Conservation (phyloP, 495 filamentous ascomycete genomes). For the Aspergillus baeticus region DNA sequence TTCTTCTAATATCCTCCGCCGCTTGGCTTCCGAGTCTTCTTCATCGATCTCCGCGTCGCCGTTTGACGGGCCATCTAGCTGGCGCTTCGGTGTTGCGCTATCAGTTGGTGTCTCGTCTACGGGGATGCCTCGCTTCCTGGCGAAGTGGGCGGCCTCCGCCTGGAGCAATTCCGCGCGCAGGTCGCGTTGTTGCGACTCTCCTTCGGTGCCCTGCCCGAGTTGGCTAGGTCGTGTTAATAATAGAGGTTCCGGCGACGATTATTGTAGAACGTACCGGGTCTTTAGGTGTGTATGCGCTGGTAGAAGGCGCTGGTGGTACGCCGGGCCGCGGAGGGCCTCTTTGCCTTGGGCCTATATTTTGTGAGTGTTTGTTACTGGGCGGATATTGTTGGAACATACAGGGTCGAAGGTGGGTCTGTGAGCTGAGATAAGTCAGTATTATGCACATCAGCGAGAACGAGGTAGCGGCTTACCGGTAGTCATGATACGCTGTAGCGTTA, state of each 20-base stretch:
- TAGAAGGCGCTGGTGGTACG: constrained; percentile 94
- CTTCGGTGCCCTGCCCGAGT: constrained; percentile 84
- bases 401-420: constrained; percentile 94
- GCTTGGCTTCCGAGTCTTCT: constrained; percentile 80
- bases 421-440: constrained; percentile 41
- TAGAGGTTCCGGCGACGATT: no score
- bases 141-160: constrained; percentile 84
- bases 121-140: constrained; percentile 70
- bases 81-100: constrained; percentile 58
- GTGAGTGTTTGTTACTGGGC: constrained; percentile 19
- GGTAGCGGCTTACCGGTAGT: constrained; percentile 54
- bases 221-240: constrained; percentile 51
- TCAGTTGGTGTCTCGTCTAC: constrained; percentile 38
- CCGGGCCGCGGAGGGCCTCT: constrained; percentile 89
- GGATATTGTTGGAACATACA: constrained; percentile 45
- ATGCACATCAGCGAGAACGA: not conserved
- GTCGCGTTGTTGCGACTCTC: constrained; percentile 72
- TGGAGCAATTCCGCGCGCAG: constrained; percentile 86
- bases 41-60: constrained; percentile 41
- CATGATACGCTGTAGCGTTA: constrained; percentile 45
- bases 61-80: constrained; percentile 51
- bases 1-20: constrained; percentile 83
- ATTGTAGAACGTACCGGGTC: constrained; percentile 56
- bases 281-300: constrained; percentile 93
- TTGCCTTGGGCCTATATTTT: constrained; percentile 76